Percentiles rank a stretch among this genome's conserved stretches.
These are phyloP conservation scores for Fusarium sp. DNA, from an alignment of 2,329 filamentous ascomycete genomes.

Conservation along the genomic window DNA sequence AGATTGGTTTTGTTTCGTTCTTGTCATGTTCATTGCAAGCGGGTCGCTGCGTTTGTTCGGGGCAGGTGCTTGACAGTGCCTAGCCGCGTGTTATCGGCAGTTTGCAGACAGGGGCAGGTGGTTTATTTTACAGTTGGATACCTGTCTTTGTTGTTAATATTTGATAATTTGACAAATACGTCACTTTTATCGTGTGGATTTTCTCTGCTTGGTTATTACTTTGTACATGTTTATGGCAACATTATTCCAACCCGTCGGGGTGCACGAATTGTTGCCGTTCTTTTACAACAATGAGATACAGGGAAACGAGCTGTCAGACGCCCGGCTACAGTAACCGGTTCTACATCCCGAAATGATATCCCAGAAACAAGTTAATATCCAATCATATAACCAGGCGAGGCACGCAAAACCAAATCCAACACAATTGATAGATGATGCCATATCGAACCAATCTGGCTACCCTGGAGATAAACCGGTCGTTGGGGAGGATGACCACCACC, in stretches of 20 bases:
- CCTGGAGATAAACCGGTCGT: conserved; percentile 19
- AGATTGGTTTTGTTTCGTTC: neutral
- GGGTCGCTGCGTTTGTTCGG: neutral
- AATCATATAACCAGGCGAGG: neutral
- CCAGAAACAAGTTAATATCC: neutral
- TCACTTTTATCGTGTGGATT: neutral
- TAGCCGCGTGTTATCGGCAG: neutral
- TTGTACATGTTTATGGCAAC: neutral
- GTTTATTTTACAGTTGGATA: neutral
- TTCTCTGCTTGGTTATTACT: neutral
- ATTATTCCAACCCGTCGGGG: neutral
- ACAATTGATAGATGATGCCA: neutral
- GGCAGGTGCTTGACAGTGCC: neutral
- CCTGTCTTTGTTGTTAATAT: neutral
- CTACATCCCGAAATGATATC: neutral
- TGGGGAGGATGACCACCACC: neutral
- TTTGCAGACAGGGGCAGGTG: neutral
- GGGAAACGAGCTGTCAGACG: neutral
- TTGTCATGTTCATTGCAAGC: neutral
- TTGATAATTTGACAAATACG: neutral
- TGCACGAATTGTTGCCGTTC: too few relatives aligned
- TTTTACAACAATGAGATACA: too few relatives aligned
- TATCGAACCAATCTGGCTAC: neutral
- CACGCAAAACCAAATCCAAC: neutral
- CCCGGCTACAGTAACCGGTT: neutral